Percentiles rank a stretch among this genome's conserved stretches.
Evolutionary conservation across 768 basidiomycete genomes (phyloP).

Genomic region (Mycena alexandri): DNA sequence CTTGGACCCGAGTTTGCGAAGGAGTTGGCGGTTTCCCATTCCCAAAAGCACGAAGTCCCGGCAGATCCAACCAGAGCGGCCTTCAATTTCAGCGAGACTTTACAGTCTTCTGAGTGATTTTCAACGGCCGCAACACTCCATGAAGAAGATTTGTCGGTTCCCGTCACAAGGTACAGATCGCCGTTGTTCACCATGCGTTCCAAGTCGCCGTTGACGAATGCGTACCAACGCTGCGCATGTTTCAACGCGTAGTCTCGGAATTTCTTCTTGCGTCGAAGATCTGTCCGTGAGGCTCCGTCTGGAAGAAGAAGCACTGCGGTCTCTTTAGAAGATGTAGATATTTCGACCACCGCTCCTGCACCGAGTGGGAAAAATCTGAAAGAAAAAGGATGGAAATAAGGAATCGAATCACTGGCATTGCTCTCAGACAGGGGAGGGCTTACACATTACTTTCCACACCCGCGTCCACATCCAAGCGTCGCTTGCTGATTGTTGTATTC

Average conservation of each 20-base stretch:
- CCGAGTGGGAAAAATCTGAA: slow-evolving; percentile 16
- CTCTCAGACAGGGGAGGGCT: not conserved
- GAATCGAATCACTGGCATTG: not conserved
- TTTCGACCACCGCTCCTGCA: slow-evolving; percentile 16
- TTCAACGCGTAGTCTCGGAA: slow-evolving; percentile 26
- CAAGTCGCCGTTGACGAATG: slow-evolving; percentile 2
- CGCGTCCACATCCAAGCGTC: slow-evolving; percentile 16
- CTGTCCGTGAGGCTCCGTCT: slow-evolving; percentile 24
- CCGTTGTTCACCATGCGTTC: slow-evolving; percentile 9
- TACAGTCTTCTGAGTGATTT: slow-evolving; percentile 1
- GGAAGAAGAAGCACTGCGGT: slow-evolving; percentile 30
- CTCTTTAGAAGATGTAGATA: not conserved
- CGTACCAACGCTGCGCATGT: slow-evolving; percentile 18
- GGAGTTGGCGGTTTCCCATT: slow-evolving; percentile 28
- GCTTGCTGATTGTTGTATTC: not conserved
- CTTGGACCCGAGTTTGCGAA: slow-evolving; percentile 16
- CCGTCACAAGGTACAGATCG: slow-evolving; percentile 23
- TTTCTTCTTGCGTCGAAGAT: slow-evolving; percentile 11
- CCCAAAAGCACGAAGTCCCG: slow-evolving; percentile 20
- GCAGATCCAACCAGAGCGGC: slow-evolving; percentile 13
- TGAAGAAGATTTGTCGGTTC: slow-evolving; percentile 15
- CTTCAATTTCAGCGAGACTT: slow-evolving; percentile 24
- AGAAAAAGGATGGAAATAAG: not conserved
- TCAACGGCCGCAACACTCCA: slow-evolving; percentile 26
- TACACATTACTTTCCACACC: slow-evolving; percentile 17